Base-by-base conservation (phyloP, 2,329 filamentous ascomycete species). In the Ophiocordyceps camponoti-leonardi region DNA sequence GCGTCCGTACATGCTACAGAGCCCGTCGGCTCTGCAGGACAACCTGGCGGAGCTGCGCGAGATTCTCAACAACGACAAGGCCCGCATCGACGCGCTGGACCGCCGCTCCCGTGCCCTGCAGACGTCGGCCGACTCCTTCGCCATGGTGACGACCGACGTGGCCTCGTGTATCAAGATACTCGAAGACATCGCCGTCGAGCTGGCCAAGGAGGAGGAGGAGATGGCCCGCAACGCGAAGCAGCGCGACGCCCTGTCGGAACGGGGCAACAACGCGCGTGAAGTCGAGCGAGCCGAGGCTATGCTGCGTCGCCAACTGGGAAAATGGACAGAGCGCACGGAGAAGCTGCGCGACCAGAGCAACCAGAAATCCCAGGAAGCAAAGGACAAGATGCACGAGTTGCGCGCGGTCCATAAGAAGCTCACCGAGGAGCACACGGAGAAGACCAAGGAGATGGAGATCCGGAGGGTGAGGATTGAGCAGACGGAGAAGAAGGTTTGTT, bases 391-490 rank as follows among this genome's bases (percentile, higher is more conserved):
- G 88, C 86, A 95, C 56, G 84, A 92, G 63, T 69, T 98, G 46
- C 74, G 85, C 46, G 77, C 73, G 4, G 75, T 87, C 42, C 90
- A 98, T 62, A 78, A 78, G 56, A 79, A 79, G 58, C 68, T 96
- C 49, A 83, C 82, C 1, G 83, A 90, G 57, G 90, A 98, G 69
- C 74, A 88, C 50, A 76, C 75, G 1, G 86, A 92, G 46, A 93
- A 94, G 65, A 81, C 82, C 31, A 81, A 86, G 47, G 90, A 96
- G 58, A 93, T 96, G 67, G 92, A 98, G 68, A 79, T 83, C 58
- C 73, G 88, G 55, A 78, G 85, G 53, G 86, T 95, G n/a, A 73
- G 88, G 49, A 96, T 98, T 51, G 92, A 98, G 65, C 87, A 95
- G 68, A 94, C 86, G 10, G 90, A 96, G 73, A 96, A 96, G 69